Base-by-base conservation (phyloP, 306 rosid species). In the Sophora flavescens region DNA sequence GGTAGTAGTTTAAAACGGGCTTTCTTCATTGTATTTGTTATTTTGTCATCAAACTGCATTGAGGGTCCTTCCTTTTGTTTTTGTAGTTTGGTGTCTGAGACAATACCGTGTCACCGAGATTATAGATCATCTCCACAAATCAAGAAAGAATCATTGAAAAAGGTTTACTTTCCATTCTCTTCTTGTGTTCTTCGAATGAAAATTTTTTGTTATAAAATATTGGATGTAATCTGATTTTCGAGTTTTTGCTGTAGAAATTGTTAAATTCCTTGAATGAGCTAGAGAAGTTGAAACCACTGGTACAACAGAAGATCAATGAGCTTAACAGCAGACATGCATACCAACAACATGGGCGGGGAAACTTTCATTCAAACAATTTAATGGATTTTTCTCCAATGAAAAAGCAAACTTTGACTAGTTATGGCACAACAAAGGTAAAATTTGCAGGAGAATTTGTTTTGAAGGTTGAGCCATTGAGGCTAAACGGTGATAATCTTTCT, bases 251-350 rank as follows among this genome's bases (percentile, higher is more conserved):
- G 70, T 71, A 95, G 98, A 86, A 76, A 82, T 74, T 92, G 81
- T 66, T 95, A 66, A 56, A 41, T 83, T 88, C 97, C 63, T 26
- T 95, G 78, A 83, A 70, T 79, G 98, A 95, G 83, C 88, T 95
- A 79, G 98, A 95, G 87, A 77, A 80, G 35, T 83, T 95, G 86
- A 90, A 95, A 85, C 97, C 98, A 30, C 81, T 78, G 72, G 98
- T 92, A 54, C 90, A 87, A 78, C 91, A 80, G 84, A 95, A 88
- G 96, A 77, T 84, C 65, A 79, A 79, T 16, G 98, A 92, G 74
- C 80, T 84, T 64, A 88, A 90, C 75, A 78, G 87, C 70, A 88
- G 75, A 65, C 72, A 82, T 56, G 28, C 64, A 58, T 63, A 53
- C 81, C 89, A 76, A 63, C 88, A 63, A 81, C 83, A 84, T 64